Evolutionary conservation across 1,284 basidiomycete species (phyloP).

Genomic region (Trichosporon sp.): DNA sequence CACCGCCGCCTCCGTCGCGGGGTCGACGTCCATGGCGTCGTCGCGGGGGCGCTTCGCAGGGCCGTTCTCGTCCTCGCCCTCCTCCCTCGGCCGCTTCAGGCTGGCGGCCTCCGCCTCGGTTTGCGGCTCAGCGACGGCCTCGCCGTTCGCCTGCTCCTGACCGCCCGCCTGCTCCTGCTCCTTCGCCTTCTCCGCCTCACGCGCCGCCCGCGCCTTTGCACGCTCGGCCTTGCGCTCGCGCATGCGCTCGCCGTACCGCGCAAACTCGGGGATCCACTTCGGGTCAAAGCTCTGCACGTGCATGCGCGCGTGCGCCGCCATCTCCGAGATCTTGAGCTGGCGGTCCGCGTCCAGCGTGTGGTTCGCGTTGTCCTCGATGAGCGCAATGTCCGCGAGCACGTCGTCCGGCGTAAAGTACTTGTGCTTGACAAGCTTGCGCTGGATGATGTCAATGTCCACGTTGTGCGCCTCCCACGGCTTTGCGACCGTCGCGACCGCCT

Average conservation of each 20-base stretch:
- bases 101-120: constrained; percentile 17
- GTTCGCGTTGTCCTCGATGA: constrained; percentile 84
- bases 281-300: constrained; percentile 81
- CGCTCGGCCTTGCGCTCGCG: constrained; percentile 58
- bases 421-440: constrained; percentile 75
- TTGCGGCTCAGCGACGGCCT: neutral
- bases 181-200: constrained; percentile 68
- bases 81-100: constrained; percentile 26
- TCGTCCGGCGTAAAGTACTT: constrained; percentile 82
- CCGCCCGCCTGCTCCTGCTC: constrained; percentile 28
- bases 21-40: constrained; percentile 56
- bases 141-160: neutral
- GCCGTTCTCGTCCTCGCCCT: constrained; percentile 22
- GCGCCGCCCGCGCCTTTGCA: constrained; percentile 65
- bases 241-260: constrained; percentile 78
- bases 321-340: constrained; percentile 75
- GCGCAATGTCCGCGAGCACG: constrained; percentile 80
- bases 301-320: constrained; percentile 81
- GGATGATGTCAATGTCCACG: constrained; percentile 88
- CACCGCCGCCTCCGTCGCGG: constrained; percentile 41
- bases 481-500: neutral
- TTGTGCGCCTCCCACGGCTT: constrained; percentile 56
- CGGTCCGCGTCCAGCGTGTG: constrained; percentile 68
- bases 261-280: constrained; percentile 75
- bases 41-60: constrained; percentile 64